Conservation (phyloP, 2,329 filamentous ascomycete species). For the Venturia aucupariae region DNA sequence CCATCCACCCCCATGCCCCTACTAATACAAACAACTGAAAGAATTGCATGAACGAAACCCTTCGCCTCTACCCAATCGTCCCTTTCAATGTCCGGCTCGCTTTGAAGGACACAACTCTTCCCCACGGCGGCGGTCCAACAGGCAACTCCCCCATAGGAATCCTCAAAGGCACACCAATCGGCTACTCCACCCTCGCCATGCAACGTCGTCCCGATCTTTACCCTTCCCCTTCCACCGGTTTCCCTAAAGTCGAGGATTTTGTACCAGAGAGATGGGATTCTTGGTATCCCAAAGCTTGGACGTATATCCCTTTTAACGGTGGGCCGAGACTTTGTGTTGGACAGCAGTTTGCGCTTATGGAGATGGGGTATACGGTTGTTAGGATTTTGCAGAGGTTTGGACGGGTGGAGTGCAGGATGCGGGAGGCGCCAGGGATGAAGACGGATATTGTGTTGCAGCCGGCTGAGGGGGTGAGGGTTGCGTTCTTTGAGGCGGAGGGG, state of each 20-base stretch:
- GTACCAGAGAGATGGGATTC: slow-evolving; percentile 41
- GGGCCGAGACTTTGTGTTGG: slow-evolving; percentile 42
- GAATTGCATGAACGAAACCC: slow-evolving; percentile 33
- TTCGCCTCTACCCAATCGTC: slow-evolving; percentile 41
- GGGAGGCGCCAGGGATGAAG: slow-evolving; percentile 31
- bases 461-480: slow-evolving; percentile 25
- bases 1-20: not conserved
- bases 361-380: slow-evolving; percentile 41
- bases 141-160: slow-evolving; percentile 37
- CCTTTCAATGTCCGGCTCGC: slow-evolving; percentile 42
- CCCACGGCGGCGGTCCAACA: slow-evolving; percentile 38
- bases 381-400: slow-evolving; percentile 37
- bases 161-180: slow-evolving; percentile 35
- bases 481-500: slow-evolving; percentile 10
- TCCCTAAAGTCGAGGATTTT: slow-evolving; percentile 34
- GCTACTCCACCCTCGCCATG: slow-evolving; percentile 39
- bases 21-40: slow-evolving; percentile 14
- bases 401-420: slow-evolving; percentile 32
- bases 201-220: slow-evolving; percentile 42
- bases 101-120: slow-evolving; percentile 39
- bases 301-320: slow-evolving; percentile 40
- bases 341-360: slow-evolving; percentile 42
- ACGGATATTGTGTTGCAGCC: slow-evolving; percentile 41
- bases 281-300: slow-evolving; percentile 42
- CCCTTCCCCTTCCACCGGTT: slow-evolving; percentile 28